Conservation (phyloP, 495 filamentous ascomycete species). For the Saxispiralis lemnorum region DNA sequence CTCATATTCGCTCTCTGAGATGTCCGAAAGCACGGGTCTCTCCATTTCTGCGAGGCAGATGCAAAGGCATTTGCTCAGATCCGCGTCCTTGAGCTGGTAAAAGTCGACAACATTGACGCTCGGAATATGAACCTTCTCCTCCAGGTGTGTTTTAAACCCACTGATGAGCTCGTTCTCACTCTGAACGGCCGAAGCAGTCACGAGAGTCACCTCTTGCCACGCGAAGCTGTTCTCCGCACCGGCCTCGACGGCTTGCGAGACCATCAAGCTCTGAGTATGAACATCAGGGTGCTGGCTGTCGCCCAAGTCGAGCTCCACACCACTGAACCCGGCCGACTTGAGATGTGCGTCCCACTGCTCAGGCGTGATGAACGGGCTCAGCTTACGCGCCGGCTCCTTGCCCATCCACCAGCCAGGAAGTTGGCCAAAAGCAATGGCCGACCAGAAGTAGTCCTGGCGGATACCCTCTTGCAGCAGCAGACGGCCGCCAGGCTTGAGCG, state of each 20-base stretch:
- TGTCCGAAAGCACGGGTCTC: not conserved
- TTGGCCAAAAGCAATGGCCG: constrained; percentile 1
- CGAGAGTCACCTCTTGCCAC: too few relatives aligned
- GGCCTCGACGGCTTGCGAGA: not conserved
- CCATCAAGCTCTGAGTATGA: not conserved
- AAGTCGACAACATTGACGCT: not conserved
- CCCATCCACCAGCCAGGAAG: constrained; percentile 8
- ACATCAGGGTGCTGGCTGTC: not conserved
- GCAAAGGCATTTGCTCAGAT: constrained; percentile 3
- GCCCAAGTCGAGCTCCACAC: constrained; percentile 5
- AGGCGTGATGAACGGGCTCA: not conserved
- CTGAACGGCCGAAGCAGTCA: too few relatives aligned
- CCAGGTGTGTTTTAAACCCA: not conserved
- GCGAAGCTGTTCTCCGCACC: too few relatives aligned
- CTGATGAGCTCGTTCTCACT: not conserved
- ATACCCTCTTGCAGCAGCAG: constrained; percentile 10
- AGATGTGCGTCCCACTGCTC: constrained; percentile 15
- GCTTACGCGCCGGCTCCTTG: not conserved
- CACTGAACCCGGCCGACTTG: constrained; percentile 15
- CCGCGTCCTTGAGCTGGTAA: not conserved
- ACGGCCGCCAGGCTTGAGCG: constrained; percentile 14
- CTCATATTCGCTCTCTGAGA: not conserved
- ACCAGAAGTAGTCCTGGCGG: not conserved
- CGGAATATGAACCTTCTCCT: not conserved
- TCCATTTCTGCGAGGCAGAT: constrained; percentile 1